Evolutionary conservation across 257 asterid species (phyloP).

Genomic region (Gentiana straminea): DNA sequence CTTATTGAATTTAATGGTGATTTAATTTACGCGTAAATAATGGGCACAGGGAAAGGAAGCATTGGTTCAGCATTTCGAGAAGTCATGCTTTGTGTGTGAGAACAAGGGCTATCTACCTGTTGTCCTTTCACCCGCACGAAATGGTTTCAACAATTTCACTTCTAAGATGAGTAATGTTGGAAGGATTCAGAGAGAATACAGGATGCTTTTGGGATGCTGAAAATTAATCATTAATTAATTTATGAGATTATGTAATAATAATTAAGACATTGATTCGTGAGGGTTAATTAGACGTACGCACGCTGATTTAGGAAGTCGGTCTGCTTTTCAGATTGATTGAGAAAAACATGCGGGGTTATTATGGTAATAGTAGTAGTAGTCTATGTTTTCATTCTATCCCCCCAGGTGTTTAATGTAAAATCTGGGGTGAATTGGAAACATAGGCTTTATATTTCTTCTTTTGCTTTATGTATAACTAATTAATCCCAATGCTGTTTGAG

Average conservation of each 20-base stretch:
- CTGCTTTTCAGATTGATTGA: not conserved
- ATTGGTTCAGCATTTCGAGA: constrained; percentile 12
- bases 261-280: not conserved
- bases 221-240: not conserved
- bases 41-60: constrained; percentile 15
- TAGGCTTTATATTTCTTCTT: not conserved
- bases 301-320: not conserved
- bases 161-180: constrained; percentile 5
- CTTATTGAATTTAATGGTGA: too few relatives aligned
- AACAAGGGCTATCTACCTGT: constrained; percentile 12
- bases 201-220: not conserved
- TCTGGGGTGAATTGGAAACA: constrained; percentile 21
- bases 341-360: too few relatives aligned
- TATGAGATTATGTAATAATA: too few relatives aligned
- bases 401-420: not conserved
- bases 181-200: not conserved
- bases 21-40: too few relatives aligned
- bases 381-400: constrained; percentile 20
- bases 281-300: not conserved
- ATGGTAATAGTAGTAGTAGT: not conserved
- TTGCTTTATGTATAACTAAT: too few relatives aligned
- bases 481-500: too few relatives aligned
- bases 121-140: constrained; percentile 13
- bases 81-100: constrained; percentile 8
- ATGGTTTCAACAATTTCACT: constrained; percentile 3